A percentile compares a stretch with the other conserved stretches of the same genome.
Conservation (phyloP, 148 eudicot species). For the Euryodendron excelsum region DNA sequence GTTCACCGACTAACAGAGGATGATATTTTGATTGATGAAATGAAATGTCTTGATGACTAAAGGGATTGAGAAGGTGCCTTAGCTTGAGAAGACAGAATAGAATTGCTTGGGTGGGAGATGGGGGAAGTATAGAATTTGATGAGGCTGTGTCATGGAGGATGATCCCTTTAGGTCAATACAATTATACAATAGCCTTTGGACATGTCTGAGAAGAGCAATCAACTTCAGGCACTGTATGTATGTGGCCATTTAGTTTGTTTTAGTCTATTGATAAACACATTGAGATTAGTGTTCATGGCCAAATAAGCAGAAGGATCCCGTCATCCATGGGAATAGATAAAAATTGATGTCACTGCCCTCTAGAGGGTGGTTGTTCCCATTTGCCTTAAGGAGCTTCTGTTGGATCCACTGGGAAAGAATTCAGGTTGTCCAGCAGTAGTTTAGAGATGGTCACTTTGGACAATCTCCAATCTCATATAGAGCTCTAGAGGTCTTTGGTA, state of each 20-base stretch:
- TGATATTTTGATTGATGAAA: background rate
- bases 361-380: background rate
- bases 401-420: background rate
- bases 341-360: background rate
- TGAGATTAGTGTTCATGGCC: background rate
- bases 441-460: no score
- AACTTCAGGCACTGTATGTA: no score
- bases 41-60: background rate
- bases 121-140: background rate
- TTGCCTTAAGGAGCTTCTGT: background rate
- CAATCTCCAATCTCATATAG: no score
- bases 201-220: background rate
- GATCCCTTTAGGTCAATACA: background rate
- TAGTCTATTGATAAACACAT: background rate
- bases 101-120: background rate
- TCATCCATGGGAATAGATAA: background rate
- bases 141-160: background rate
- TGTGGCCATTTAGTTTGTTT: background rate
- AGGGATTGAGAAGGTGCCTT: background rate
- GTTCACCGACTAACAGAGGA: background rate
- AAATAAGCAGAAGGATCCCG: background rate
- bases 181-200: background rate
- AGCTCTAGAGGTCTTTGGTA: background rate
- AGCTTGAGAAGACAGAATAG: background rate
- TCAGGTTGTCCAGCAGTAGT: background rate